Conservation (phyloP, 2,329 filamentous ascomycete genomes). For the Trichoderma sp. region DNA sequence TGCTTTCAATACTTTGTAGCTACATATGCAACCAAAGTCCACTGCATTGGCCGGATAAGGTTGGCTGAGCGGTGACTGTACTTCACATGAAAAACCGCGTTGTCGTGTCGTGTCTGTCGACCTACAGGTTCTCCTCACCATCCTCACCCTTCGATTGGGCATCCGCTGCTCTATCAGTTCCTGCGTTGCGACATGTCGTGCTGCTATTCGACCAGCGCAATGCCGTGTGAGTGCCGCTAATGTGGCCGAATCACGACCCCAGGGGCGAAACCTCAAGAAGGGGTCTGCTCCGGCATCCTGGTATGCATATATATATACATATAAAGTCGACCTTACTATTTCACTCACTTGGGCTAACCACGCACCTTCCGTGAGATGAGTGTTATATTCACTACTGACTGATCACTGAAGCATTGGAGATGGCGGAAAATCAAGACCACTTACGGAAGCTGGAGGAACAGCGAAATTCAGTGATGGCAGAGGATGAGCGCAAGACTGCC, state of each 20-base stretch:
- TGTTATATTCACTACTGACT: conserved; percentile 1
- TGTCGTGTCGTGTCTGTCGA: conserved; percentile 22
- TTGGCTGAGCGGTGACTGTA: conserved; percentile 17
- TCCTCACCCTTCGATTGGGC: conserved; percentile 7
- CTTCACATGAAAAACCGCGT: conserved; percentile 19
- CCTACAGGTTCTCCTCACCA: background rate
- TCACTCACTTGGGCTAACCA: background rate
- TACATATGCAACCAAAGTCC: conserved; percentile 22
- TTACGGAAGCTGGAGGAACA: conserved; percentile 20
- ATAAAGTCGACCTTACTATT: conserved; percentile 20
- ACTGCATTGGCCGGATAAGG: conserved; percentile 10
- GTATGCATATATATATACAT: conserved; percentile 24
- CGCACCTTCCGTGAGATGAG: conserved; percentile 5
- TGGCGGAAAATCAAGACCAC: conserved; percentile 26
- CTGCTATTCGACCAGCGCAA: conserved; percentile 27
- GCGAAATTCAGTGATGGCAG: conserved; percentile 23
- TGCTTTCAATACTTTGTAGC: background rate
- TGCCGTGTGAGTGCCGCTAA: conserved; percentile 17
- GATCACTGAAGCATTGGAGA: conserved; percentile 8
- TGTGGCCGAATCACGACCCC: conserved; percentile 17
- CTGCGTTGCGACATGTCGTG: conserved; percentile 27
- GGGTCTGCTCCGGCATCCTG: background rate
- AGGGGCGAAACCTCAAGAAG: conserved; percentile 1
- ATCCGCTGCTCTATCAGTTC: conserved; percentile 20
- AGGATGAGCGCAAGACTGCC: conserved; percentile 26